These are phyloP conservation scores for Cyclospora cayetanensis DNA, from an alignment of 169 alveolate genomes.

Conservation along the genomic window DNA sequence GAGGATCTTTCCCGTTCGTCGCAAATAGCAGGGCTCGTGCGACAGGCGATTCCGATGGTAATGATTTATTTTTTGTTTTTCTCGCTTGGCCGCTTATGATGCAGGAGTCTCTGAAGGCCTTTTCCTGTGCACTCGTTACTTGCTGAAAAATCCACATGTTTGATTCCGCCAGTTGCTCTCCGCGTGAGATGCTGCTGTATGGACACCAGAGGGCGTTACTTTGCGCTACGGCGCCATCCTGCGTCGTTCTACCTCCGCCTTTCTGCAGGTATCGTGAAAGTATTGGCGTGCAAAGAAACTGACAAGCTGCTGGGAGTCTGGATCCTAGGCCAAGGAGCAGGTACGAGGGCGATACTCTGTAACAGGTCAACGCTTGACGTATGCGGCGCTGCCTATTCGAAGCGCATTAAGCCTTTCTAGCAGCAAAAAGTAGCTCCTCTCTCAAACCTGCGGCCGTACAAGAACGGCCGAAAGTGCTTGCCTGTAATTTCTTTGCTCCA, in stretches of 20 bases:
- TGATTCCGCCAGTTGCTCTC: too few relatives aligned
- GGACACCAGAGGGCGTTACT: background rate
- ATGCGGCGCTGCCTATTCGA: too few relatives aligned
- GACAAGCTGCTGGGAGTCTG: slow-evolving; percentile 97
- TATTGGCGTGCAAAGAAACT: slow-evolving; percentile 89
- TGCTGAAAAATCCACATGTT: too few relatives aligned
- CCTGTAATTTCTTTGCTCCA: background rate
- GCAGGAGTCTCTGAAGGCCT: too few relatives aligned
- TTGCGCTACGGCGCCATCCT: background rate
- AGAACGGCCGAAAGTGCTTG: too few relatives aligned
- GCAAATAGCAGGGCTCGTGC: slow-evolving; percentile 97
- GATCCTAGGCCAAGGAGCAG: slow-evolving; percentile 96
- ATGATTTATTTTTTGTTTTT: background rate
- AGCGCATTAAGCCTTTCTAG: too few relatives aligned
- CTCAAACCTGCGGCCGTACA: too few relatives aligned
- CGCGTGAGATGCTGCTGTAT: background rate
- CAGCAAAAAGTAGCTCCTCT: too few relatives aligned
- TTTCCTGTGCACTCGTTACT: too few relatives aligned
- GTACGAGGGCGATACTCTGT: background rate
- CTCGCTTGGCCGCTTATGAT: too few relatives aligned
- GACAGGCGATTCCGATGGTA: slow-evolving; percentile 95
- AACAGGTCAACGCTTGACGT: background rate
- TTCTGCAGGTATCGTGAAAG: slow-evolving; percentile 72
- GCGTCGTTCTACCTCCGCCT: background rate
- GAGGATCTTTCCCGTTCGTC: slow-evolving; percentile 95